Evolutionary conservation across 2,329 filamentous ascomycete genomes (phyloP).

Genomic region (Ilyonectria destructans): DNA sequence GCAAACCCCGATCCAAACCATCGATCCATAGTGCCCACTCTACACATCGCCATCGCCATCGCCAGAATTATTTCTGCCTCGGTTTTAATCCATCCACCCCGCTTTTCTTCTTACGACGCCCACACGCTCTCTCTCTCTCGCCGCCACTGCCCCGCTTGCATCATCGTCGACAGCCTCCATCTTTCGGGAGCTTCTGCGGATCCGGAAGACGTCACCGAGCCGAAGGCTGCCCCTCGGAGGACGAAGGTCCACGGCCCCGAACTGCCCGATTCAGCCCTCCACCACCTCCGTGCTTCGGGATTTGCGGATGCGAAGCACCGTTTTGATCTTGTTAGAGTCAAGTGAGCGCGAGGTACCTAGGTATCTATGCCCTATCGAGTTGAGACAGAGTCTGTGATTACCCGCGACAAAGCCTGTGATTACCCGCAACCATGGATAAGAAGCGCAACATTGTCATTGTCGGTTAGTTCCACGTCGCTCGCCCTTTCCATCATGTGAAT

Average conservation of each 20-base stretch:
- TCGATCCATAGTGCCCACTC: not conserved
- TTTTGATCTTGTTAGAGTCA: slow-evolving; percentile 4
- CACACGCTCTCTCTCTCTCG: not conserved
- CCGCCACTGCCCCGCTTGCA: slow-evolving; percentile 36
- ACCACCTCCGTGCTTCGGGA: slow-evolving; percentile 8
- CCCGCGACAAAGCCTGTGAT: not conserved
- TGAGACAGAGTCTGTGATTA: not conserved
- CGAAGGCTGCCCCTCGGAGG: slow-evolving; percentile 5
- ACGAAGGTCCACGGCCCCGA: slow-evolving; percentile 21
- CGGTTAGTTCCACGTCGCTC: slow-evolving; percentile 53
- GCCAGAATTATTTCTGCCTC: not conserved
- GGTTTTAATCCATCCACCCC: not conserved
- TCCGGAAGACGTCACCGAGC: slow-evolving; percentile 29
- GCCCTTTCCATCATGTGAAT: slow-evolving; percentile 19
- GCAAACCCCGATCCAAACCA: slow-evolving; percentile 3
- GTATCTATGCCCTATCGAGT: not conserved
- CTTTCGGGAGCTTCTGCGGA: not conserved
- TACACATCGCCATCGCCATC: not conserved
- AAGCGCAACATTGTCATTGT: slow-evolving; percentile 68
- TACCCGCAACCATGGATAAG: slow-evolving; percentile 50
- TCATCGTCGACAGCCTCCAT: slow-evolving; percentile 13
- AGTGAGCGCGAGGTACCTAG: not conserved
- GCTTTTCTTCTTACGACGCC: not conserved
- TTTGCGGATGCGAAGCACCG: not conserved
- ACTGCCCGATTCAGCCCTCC: slow-evolving; percentile 24